Evolutionary conservation across 768 basidiomycete species (phyloP), one percentile per base, ranked within the genome.

Genomic region (Rhodosporidiobolus sp.): DNA sequence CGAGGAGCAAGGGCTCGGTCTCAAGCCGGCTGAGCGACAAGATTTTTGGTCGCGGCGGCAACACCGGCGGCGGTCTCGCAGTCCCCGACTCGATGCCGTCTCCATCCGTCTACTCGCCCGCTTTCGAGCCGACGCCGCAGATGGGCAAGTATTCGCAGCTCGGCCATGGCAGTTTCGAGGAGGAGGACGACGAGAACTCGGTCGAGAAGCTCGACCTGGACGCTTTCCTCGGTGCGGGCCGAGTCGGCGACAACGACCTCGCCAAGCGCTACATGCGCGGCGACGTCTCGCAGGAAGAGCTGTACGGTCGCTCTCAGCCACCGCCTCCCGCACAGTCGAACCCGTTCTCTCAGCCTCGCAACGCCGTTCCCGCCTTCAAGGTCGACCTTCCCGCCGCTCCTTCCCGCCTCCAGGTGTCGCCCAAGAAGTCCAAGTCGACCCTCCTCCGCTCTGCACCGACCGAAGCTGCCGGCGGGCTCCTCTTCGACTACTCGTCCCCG

Each of bases 81-180:
- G 55, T 46, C 28, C 46, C 43, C n/a, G 54, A 49, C 28, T 56
- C 26, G 22, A 46, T 43, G 20, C 58, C 67, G 2, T 67, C 65
- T 20, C 73, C 73, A 9, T 75, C 73, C 2, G 58, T 71, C 50
- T 75, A 75, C 70, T 75, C 74, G 38, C 70, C 70, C 16, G 49
- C 58, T 11, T 62, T 63, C 56, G 61, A 65, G 32, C 52, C 58
- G 4, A 2, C 43, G 45, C 53, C 30, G 46, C 10, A 30, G 28
- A 38, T 7, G 3, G 53, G 34, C 48, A 20, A 49, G 54, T 69
- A 49, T 55, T n/a, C 50, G 35, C 53, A 50, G 30, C 48, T 59
- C 30, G 45, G 35, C 3, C 34, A 30, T 16, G 58, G 54, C 38
- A n/a, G n/a, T n/a, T n/a, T n/a, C n/a, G 68, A 49, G 22, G 55